These are phyloP conservation scores for Halenospora varia DNA, from an alignment of 495 filamentous ascomycete genomes.

Conservation along the genomic window DNA sequence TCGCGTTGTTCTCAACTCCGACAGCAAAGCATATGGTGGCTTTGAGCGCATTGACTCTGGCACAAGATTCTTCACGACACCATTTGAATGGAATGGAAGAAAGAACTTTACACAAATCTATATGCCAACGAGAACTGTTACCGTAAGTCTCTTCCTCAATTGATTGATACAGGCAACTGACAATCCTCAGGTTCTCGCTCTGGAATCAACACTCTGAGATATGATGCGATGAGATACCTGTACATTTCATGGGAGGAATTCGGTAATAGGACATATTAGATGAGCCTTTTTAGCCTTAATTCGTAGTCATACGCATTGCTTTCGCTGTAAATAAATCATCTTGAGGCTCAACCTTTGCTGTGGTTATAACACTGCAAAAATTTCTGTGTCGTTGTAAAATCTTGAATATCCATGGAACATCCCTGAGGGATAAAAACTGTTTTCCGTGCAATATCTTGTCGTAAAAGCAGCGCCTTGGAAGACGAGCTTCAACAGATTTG, in stretches of 20 bases:
- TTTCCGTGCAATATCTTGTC: not conserved
- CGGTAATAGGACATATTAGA: not conserved
- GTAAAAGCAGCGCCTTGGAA: not conserved
- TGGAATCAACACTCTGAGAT: slow-evolving; percentile 44
- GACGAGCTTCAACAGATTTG: too few species aligned
- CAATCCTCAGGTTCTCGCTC: slow-evolving; percentile 43
- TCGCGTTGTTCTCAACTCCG: slow-evolving; percentile 79
- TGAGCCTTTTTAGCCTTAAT: not conserved
- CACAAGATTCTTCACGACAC: slow-evolving; percentile 86
- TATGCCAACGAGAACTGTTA: slow-evolving; percentile 76
- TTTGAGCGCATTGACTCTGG: slow-evolving; percentile 68
- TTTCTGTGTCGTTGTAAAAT: not conserved
- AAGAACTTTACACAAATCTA: slow-evolving; percentile 92
- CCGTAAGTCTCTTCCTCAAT: slow-evolving; percentile 56
- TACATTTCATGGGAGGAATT: not conserved
- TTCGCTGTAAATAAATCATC: not conserved
- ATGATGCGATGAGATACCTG: not conserved
- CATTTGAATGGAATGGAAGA: slow-evolving; percentile 82
- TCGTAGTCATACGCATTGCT: not conserved
- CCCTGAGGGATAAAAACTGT: not conserved
- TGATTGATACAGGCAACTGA: not conserved
- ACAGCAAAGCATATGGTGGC: slow-evolving; percentile 74
- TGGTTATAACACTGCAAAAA: not conserved
- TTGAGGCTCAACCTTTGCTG: not conserved
- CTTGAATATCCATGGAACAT: not conserved